Evolutionary conservation across 148 eudicot species (phyloP).

Genomic region (Rhododendron ovatum): DNA sequence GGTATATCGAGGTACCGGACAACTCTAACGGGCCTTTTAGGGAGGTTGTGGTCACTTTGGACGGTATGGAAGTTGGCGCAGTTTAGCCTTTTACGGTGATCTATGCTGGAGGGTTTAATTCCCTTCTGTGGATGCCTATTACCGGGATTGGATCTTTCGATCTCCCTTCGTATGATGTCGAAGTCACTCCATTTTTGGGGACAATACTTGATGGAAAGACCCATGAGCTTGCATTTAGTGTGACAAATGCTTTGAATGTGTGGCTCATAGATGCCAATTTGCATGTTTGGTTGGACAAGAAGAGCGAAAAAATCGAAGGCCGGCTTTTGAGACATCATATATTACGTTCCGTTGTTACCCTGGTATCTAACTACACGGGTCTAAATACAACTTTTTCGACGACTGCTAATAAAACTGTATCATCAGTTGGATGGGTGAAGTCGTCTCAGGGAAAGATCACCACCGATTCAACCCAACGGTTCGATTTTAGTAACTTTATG

Average conservation of each 20-base stretch:
- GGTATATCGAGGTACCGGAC: slow-evolving; percentile 61
- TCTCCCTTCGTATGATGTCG: slow-evolving; percentile 76
- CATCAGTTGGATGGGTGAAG: slow-evolving; percentile 56
- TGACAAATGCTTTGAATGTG: slow-evolving; percentile 67
- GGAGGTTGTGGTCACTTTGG: slow-evolving; percentile 73
- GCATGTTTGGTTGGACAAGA: slow-evolving; percentile 78
- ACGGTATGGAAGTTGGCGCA: slow-evolving; percentile 57
- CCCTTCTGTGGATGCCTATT: slow-evolving; percentile 85
- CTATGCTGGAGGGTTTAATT: slow-evolving; percentile 80
- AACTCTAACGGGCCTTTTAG: slow-evolving; percentile 83
- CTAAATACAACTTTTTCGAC: slow-evolving; percentile 49
- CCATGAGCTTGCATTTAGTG: slow-evolving; percentile 58
- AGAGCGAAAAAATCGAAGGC: slow-evolving; percentile 44
- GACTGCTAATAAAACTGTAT: slow-evolving; percentile 38
- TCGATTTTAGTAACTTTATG: slow-evolving; percentile 45
- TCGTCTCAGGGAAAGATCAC: slow-evolving; percentile 58
- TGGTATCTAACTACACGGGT: slow-evolving; percentile 40
- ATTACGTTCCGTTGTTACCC: slow-evolving; percentile 19
- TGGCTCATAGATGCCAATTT: slow-evolving; percentile 89
- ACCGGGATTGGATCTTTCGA: slow-evolving; percentile 77
- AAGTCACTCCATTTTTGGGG: slow-evolving; percentile 72
- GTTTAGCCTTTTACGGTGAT: slow-evolving; percentile 88
- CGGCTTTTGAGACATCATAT: slow-evolving; percentile 23
- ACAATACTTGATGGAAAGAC: slow-evolving; percentile 54
- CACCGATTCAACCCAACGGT: slow-evolving; percentile 40